A percentile compares a stretch with the other conserved stretches of the same genome.
Conservation (phyloP, 306 rosid species). For the Glycine tomentella region DNA sequence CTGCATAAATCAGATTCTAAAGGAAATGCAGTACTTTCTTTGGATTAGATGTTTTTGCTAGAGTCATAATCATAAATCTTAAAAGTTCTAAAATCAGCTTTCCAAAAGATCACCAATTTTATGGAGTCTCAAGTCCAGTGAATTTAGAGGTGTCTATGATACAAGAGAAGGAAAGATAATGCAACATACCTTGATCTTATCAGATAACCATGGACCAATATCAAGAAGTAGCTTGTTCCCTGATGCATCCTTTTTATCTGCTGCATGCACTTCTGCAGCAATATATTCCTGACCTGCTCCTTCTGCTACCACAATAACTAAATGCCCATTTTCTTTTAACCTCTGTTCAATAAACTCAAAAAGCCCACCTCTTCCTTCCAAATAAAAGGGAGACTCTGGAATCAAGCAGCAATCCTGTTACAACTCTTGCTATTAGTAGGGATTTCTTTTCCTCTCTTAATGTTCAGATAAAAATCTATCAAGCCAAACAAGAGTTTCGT, state of each 20-base stretch:
- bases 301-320: slow-evolving; percentile 94
- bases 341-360: slow-evolving; percentile 80
- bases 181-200: slow-evolving; percentile 74
- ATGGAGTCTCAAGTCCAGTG: slow-evolving; percentile 14
- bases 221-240: slow-evolving; percentile 89
- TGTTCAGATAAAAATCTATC: slow-evolving; percentile 15
- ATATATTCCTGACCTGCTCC: slow-evolving; percentile 93
- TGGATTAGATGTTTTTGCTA: neutral
- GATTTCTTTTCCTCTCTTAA: slow-evolving; percentile 35
- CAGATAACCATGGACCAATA: slow-evolving; percentile 85
- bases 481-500: slow-evolving; percentile 18
- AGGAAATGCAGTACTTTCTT: neutral
- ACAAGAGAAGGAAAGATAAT: slow-evolving; percentile 29
- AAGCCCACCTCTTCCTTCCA: slow-evolving; percentile 91
- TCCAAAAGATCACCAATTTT: slow-evolving; percentile 22
- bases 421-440: slow-evolving; percentile 51
- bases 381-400: slow-evolving; percentile 96
- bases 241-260: slow-evolving; percentile 77
- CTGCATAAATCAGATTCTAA: neutral
- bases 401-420: slow-evolving; percentile 98
- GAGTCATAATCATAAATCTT: neutral
- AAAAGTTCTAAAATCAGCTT: neutral
- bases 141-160: slow-evolving; percentile 23
- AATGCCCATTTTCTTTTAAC: slow-evolving; percentile 89
- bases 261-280: slow-evolving; percentile 61